Base-by-base conservation (phyloP, 352 stramenopile species). In the Phytopythium montanum region DNA sequence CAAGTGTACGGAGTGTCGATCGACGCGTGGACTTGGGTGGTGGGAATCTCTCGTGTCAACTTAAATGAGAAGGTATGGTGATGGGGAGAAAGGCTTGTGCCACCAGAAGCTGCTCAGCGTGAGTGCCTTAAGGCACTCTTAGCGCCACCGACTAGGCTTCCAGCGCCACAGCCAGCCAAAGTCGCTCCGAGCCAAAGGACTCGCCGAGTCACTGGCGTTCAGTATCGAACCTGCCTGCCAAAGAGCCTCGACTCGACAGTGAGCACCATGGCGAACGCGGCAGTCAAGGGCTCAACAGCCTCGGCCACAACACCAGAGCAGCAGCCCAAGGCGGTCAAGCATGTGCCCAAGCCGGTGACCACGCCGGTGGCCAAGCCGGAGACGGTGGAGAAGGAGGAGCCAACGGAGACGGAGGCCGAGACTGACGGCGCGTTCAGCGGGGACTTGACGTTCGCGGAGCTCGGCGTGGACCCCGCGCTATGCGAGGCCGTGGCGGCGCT, bases 401-500 rank as follows among this genome's bases (percentile, higher is more conserved):
- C 13, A 13, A 51, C 56, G 12, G 62, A 42, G 41, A 58, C 2
- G 31, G 45, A 52, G 19, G 29, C 23, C 42, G 60, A 60, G 5
- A 59, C 68, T 1, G 70, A 79, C 44, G 71, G 78, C 38, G 79
- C 77, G 62, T 89, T 91, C 57, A 83, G 72, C 62, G 81, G 79
- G 52, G 74, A 81, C 62, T 76, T 70, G 65, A 94, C 79, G 8
- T 99, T 99, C 68, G 66, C 73, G 49, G 87, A 91, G 21, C 78
- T 99, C 8, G 93, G 96, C 45, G 83, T 99, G 18, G 84, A 96
- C 64, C 64, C 85, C 19, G 70, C 92, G 25, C 85, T 99, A 33
- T 96, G 90, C 67, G 80, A 98, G 62, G 90, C 97, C 21, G 97
- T 97, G 56, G 61, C 72, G n/a, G 86, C 79, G 18, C 74, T 99